Evolutionary conservation across 352 stramenopile species (phyloP).

Genomic region (Phytophthora vignae): DNA sequence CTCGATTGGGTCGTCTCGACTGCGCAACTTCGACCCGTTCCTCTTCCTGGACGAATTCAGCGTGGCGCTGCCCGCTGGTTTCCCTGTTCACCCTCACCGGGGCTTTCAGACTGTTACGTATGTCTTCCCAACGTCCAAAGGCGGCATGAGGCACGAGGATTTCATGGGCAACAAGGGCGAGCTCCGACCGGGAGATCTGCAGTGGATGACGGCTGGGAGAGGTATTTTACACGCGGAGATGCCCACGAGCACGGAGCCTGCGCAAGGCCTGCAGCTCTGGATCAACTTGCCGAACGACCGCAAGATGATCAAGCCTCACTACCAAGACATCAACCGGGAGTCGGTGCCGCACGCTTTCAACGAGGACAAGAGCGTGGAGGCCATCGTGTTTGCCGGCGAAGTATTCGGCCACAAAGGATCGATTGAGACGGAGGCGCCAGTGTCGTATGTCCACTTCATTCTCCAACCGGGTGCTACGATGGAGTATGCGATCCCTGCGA

Average conservation of each 20-base stretch:
- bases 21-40: conserved; percentile 55
- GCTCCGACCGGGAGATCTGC: conserved; percentile 48
- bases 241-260: conserved; percentile 32
- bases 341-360: conserved; percentile 42
- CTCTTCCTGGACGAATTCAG: conserved; percentile 60
- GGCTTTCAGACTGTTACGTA: conserved; percentile 94
- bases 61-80: conserved; percentile 66
- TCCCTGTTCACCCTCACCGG: conserved; percentile 90
- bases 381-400: conserved; percentile 54
- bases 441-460: conserved; percentile 55
- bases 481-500: conserved; percentile 37
- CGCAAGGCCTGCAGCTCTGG: conserved; percentile 53
- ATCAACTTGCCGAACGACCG: conserved; percentile 42
- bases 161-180: conserved; percentile 61
- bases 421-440: conserved; percentile 43
- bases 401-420: conserved; percentile 41
- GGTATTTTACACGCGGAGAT: conserved; percentile 60
- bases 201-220: conserved; percentile 57
- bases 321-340: conserved; percentile 52
- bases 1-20: conserved; percentile 49
- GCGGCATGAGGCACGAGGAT: conserved; percentile 89
- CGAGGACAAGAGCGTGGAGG: conserved; percentile 41
- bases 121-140: conserved; percentile 68
- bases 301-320: conserved; percentile 48
- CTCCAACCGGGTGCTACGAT: conserved; percentile 37